Evolutionary conservation across 208 protist species (phyloP), one percentile per base, ranked within the genome.

Genomic region (Acanthamoeba healyi): DNA sequence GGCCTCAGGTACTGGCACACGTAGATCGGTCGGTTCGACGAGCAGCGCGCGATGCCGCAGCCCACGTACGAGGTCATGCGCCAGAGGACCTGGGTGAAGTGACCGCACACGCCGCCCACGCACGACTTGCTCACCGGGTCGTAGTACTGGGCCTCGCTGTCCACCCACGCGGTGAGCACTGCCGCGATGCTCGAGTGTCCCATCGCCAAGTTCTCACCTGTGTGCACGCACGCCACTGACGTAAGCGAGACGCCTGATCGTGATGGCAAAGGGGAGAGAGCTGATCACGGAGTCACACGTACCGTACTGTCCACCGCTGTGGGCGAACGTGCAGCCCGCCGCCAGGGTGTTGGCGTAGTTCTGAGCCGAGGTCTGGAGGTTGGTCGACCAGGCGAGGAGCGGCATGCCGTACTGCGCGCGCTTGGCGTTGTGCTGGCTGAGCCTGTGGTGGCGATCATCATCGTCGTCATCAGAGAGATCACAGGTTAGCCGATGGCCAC

Each of bases 31-130:
- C 1, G 26, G 38, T 44, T 44, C n/a, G 38, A 42, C n/a, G 42
- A 32, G 29, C 77, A 86, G 17, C 14, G 9, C 6, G 46, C 77
- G 44, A 89, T 67, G 49, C 72, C 90, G 70, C 90, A 94, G 46
- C 90, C 90, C 24, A 94, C 63, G 51, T 94, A 67, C 1, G 61
- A 61, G 7, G 84, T 91, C 12, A 10, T 72, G 38, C 61, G 32
- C 84, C 84, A 91, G 15, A 91, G 51, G 54, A 94, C 90, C 90
- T 94, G 90, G 17, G 90, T 94, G 90, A 94, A 94, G 24, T 94
- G 90, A 32, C 90, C 90, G 44, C 77, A 86, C 44, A 40, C n/a
- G 26, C 77, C 77, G 42, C 77, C 77, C 24, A n/a, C 34, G 77
- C 77, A 86, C n/a, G 6, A 0, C 77, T 86, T 86, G 46, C 24